Evolutionary conservation across 306 rosid genomes (phyloP).

Genomic region (Pterocarpus santalinus): DNA sequence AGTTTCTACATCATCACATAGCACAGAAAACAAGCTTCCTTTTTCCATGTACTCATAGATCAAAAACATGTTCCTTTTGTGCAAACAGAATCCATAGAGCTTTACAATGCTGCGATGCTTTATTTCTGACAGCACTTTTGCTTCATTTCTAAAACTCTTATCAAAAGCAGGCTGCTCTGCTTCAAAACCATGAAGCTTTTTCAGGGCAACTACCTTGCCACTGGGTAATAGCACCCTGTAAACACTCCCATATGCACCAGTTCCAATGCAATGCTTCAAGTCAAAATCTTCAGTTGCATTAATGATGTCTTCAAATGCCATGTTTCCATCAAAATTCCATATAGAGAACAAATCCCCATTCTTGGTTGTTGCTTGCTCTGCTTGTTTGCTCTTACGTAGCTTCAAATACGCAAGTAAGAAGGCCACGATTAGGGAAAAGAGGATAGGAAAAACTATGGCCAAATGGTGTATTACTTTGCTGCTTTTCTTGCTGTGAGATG

Average conservation of each 20-base stretch:
- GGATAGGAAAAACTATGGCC: neutral
- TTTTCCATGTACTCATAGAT: constrained; percentile 35
- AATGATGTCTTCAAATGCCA: constrained; percentile 15
- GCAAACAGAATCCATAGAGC: constrained; percentile 41
- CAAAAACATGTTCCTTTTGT: constrained; percentile 36
- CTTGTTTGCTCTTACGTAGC: neutral
- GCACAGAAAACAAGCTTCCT: constrained; percentile 35
- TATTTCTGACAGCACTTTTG: constrained; percentile 33
- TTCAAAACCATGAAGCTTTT: constrained; percentile 35
- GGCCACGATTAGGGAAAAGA: neutral
- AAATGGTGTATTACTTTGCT: neutral
- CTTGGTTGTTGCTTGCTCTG: neutral
- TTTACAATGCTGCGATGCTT: constrained; percentile 24
- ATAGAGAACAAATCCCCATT: constrained; percentile 18
- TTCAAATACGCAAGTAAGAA: neutral
- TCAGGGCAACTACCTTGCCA: constrained; percentile 36
- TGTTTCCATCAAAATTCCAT: constrained; percentile 30
- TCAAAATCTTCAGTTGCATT: constrained; percentile 22
- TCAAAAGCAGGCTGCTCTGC: neutral
- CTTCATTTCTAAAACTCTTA: constrained; percentile 43
- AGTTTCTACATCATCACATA: neutral
- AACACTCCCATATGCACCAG: constrained; percentile 39
- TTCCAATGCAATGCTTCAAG: constrained; percentile 27
- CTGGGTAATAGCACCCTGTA: constrained; percentile 16
- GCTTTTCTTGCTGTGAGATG: neutral